Evolutionary conservation across 2,329 filamentous ascomycete species (phyloP), one percentile per base, ranked within the genome.

Genomic region (Alternaria burnsii): DNA sequence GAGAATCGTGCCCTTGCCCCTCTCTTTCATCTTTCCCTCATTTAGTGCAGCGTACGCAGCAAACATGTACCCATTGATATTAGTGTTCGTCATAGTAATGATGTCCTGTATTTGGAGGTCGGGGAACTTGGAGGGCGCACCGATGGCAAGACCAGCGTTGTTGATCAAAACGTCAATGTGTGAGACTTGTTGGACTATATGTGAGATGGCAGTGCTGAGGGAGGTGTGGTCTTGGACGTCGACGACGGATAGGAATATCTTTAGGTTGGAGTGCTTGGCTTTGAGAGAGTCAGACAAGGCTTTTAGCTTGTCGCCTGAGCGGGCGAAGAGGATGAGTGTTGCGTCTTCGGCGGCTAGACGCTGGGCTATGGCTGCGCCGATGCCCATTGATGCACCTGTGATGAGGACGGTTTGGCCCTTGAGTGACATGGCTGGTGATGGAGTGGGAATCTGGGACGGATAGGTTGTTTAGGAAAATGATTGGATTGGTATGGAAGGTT

Each of bases 1-100:
- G 0, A 85, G 62, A 26, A 85, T 84, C 2, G 81, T 83, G 2
- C 61, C 82, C 12, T 63, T 58, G 30, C 78, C 78, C 0, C 74
- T 69, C 10, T 71, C 62, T 58, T 80, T 75, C 77, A 83, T 83
- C 28, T 73, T 75, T 4, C 72, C 69, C 24, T 72, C 64, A 44
- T 84, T 84, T 2, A 84, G 75, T 0, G 81, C 81, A 0, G 80
- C 76, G 59, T 84, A 78, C 0, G 82, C 79, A 0, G 77, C 77
- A 47, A 78, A 82, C 79, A 85, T 83, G 65, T 78, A 75, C 3
- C 83, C 83, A 57, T 80, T 80, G 58, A 85, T 78, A 59, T 85
- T 85, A 0, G 82, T 85, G 42, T 72, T 71, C 43, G 79, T 80
- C 82, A 84, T 85, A 4, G 78, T 80, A 4, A 76, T 69, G 38